Evolutionary conservation across 1,284 basidiomycete species (phyloP).

Genomic region (Heterobasidion irregulare): DNA sequence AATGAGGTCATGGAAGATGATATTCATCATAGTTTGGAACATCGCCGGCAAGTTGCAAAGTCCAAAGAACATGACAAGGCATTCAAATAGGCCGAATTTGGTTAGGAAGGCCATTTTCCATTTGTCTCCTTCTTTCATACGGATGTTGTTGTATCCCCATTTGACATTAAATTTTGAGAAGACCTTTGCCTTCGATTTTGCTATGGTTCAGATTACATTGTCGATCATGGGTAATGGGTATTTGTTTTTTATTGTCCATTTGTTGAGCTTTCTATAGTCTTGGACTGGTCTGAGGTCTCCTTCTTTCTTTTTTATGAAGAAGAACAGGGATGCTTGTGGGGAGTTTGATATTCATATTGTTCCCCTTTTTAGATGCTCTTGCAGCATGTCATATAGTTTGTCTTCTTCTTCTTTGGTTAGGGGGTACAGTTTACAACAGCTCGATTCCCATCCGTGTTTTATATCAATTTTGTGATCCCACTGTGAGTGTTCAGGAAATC

Average conservation of each 20-base stretch:
- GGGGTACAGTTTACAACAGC: not conserved
- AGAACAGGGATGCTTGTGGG: too few species aligned
- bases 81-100: conserved; percentile 1
- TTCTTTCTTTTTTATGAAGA: too few species aligned
- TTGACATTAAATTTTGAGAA: not conserved
- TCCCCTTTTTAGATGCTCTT: too few species aligned
- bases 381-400: too few species aligned
- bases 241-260: too few species aligned
- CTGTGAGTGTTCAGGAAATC: not conserved
- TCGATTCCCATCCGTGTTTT: not conserved
- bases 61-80: not conserved
- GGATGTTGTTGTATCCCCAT: not conserved
- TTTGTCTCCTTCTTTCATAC: not conserved
- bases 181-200: not conserved
- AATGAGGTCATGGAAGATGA: not conserved
- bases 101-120: not conserved
- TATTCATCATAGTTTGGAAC: conserved; percentile 1
- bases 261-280: too few species aligned
- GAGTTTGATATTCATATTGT: too few species aligned
- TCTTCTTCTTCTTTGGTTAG: not conserved
- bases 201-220: not conserved
- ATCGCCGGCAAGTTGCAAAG: not conserved
- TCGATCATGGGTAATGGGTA: not conserved
- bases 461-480: not conserved
- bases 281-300: too few species aligned